Percentiles rank a stretch among this genome's conserved stretches.
These are phyloP conservation scores for Annulohypoxylon moriforme DNA, from an alignment of 495 filamentous ascomycete species.

Conservation along the genomic window DNA sequence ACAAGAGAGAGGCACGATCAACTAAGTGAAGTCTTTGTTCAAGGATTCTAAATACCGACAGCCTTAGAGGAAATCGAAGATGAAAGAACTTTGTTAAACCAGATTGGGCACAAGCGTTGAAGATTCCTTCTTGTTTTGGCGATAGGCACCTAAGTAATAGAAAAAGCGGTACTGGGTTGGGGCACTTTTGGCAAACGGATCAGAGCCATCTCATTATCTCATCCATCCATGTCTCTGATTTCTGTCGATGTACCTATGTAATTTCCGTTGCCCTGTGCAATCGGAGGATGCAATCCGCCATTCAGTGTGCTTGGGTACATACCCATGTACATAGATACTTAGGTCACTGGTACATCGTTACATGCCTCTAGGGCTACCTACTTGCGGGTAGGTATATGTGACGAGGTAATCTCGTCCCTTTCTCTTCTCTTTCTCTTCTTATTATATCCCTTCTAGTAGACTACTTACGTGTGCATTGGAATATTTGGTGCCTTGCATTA, in stretches of 20 bases:
- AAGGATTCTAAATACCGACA: conserved; percentile 7
- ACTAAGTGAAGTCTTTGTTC: conserved; percentile 19
- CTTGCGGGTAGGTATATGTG: conserved; percentile 1
- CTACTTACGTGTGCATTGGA: not conserved
- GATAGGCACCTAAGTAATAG: not conserved
- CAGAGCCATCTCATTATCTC: conserved; percentile 2
- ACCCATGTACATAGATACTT: conserved; percentile 17
- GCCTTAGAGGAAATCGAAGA: conserved; percentile 8
- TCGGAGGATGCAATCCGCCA: conserved; percentile 43
- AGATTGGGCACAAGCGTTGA: conserved; percentile 7
- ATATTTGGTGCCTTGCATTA: conserved; percentile 6
- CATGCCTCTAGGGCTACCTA: not conserved
- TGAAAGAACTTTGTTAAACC: not conserved
- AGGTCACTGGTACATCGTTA: not conserved
- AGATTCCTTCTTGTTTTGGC: conserved; percentile 33
- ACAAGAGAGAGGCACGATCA: conserved; percentile 3
- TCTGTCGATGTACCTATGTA: conserved; percentile 36
- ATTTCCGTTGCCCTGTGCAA: conserved; percentile 48
- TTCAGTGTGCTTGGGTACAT: not conserved
- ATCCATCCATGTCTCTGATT: conserved; percentile 3
- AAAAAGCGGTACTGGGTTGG: conserved; percentile 33
- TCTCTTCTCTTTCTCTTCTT: conserved; percentile 2
- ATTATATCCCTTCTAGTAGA: not conserved
- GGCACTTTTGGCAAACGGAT: conserved; percentile 18
- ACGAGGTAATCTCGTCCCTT: conserved; percentile 4